Conservation (phyloP, 768 basidiomycete genomes). For the Cubamyces sp. region DNA sequence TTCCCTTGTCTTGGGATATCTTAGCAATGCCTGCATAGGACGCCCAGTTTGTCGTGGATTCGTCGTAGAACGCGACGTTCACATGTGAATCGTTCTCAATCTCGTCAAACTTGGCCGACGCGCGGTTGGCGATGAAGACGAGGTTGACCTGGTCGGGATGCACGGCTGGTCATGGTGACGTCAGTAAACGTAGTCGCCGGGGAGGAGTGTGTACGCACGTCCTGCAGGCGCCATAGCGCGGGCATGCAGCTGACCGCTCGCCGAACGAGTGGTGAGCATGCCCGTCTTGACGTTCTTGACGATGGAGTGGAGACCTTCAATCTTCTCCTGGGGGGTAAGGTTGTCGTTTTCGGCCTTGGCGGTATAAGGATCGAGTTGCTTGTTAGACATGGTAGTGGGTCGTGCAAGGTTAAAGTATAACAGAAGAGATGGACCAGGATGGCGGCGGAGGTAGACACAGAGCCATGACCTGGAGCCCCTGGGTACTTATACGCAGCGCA, state of each 20-base stretch:
- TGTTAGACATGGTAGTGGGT: constrained; percentile 30
- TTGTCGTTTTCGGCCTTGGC: constrained; percentile 61
- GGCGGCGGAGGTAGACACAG: neutral
- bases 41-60: constrained; percentile 75
- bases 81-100: constrained; percentile 75
- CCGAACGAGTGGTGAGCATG: constrained; percentile 77
- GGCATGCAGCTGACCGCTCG: constrained; percentile 72
- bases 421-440: neutral
- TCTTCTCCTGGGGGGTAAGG: constrained; percentile 65
- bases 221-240: constrained; percentile 79
- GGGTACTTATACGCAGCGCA: constrained; percentile 1
- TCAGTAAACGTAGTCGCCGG: neutral
- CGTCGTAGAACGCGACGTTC: constrained; percentile 80
- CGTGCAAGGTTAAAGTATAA: neutral
- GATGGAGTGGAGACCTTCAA: constrained; percentile 70
- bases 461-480: neutral
- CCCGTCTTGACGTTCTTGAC: constrained; percentile 65
- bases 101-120: constrained; percentile 74
- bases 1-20: constrained; percentile 60
- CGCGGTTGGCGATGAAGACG: constrained; percentile 75
- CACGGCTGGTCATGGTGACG: constrained; percentile 39
- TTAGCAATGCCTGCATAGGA: constrained; percentile 76
- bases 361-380: constrained; percentile 76
- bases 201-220: constrained; percentile 45
- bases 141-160: constrained; percentile 56